A percentile compares a stretch with the other conserved stretches of the same genome.
Conservation (phyloP, 129 eudicot genomes). For the Chrysanthemum makinoi region DNA sequence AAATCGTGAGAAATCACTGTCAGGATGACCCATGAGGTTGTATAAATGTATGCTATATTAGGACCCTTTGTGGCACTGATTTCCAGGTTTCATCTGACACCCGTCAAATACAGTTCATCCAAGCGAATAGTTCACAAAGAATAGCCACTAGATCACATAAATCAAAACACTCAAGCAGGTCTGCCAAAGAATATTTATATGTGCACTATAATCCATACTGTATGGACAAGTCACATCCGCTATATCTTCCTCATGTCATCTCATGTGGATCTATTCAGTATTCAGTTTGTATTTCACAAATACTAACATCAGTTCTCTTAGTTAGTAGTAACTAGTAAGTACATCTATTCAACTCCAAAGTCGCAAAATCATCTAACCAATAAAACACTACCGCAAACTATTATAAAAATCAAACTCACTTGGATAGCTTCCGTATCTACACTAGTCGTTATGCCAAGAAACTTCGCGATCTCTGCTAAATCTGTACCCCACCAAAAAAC, state of each 20-base stretch:
- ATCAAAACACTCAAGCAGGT: not conserved
- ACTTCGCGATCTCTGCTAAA: slow-evolving; percentile 96
- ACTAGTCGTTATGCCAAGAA: slow-evolving; percentile 87
- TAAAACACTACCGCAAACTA: not conserved
- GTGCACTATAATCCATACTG: not conserved
- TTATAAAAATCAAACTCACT: slow-evolving; percentile 47
- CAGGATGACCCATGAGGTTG: no score
- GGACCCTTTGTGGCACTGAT: no score
- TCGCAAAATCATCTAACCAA: slow-evolving; percentile 18
- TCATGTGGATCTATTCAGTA: not conserved
- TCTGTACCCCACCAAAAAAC: slow-evolving; percentile 40
- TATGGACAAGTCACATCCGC: not conserved
- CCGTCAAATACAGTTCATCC: no score
- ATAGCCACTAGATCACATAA: no score
- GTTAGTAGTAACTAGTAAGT: no score
- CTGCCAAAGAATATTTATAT: not conserved
- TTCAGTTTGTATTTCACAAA: not conserved
- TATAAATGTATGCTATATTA: no score
- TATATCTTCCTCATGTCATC: not conserved
- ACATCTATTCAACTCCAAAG: not conserved
- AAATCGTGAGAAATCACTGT: no score
- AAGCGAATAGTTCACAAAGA: no score
- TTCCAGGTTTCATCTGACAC: no score
- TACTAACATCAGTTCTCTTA: not conserved
- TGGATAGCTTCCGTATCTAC: slow-evolving; percentile 91